Percentiles rank a stretch among this genome's conserved stretches.
phyloP scores from a whole-genome alignment of 805 yeast genomes.

The Cyberlindnera xylosilytica region DNA sequence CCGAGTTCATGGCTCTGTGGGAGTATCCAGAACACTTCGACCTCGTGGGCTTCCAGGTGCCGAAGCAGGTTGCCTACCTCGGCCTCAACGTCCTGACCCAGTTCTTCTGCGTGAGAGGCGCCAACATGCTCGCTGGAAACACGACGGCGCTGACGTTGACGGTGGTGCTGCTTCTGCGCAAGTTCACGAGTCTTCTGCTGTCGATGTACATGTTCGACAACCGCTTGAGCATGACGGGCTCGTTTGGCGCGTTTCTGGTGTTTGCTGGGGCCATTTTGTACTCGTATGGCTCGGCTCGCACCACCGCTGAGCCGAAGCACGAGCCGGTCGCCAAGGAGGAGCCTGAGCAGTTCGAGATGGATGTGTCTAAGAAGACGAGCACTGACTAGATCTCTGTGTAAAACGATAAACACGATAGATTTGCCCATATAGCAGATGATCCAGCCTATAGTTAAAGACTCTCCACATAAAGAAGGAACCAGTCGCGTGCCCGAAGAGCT shows the following conservation, averaged over 20 bases:
- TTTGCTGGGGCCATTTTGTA: conserved; percentile 55
- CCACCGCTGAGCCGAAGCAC: neutral
- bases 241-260: conserved; percentile 49
- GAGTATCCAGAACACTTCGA: conserved; percentile 19
- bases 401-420: too few species aligned
- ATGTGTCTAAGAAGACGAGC: neutral
- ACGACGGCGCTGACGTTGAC: conserved; percentile 63
- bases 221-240: conserved; percentile 34
- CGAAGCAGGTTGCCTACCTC: conserved; percentile 31
- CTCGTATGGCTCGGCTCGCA: conserved; percentile 27
- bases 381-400: too few species aligned
- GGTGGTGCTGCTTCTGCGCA: conserved; percentile 57
- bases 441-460: too few species aligned
- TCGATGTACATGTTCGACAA: conserved; percentile 54
- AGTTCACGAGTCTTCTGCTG: conserved; percentile 55
- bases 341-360: neutral
- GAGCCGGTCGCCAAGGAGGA: neutral
- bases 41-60: conserved; percentile 21
- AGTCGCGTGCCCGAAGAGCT: neutral
- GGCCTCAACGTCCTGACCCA: conserved; percentile 50
- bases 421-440: too few species aligned
- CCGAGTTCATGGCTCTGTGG: conserved; percentile 30
- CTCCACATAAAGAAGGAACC: too few species aligned
- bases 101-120: conserved; percentile 64
- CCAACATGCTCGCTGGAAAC: conserved; percentile 54